Conservation (phyloP, 2,329 filamentous ascomycete genomes). For the Grosmannia huntii region DNA sequence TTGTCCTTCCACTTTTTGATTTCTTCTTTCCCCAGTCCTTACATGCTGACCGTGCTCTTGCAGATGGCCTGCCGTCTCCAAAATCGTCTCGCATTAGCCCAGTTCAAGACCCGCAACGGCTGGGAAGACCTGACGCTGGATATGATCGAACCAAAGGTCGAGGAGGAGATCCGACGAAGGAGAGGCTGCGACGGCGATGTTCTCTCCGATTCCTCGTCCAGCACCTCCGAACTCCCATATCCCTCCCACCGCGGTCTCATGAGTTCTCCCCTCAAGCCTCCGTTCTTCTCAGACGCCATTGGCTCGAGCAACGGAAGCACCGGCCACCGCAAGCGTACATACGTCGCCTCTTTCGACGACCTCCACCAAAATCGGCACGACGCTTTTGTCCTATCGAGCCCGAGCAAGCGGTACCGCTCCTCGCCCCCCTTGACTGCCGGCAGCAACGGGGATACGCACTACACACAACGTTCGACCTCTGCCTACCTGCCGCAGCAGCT, state of each 20-base stretch:
- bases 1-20: background rate
- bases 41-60: background rate
- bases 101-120: slow-evolving; percentile 93
- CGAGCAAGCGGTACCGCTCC: slow-evolving; percentile 58
- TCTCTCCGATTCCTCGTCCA: slow-evolving; percentile 78
- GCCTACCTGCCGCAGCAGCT: slow-evolving; percentile 21
- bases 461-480: slow-evolving; percentile 33
- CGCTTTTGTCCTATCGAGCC: slow-evolving; percentile 32
- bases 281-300: slow-evolving; percentile 75
- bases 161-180: slow-evolving; percentile 65
- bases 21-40: background rate
- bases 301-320: slow-evolving; percentile 56
- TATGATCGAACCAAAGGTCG: slow-evolving; percentile 71
- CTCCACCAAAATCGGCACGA: slow-evolving; percentile 4
- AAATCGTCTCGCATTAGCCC: slow-evolving; percentile 86
- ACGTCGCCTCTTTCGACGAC: slow-evolving; percentile 45
- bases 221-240: slow-evolving; percentile 64
- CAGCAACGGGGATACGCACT: slow-evolving; percentile 49
- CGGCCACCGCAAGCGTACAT: slow-evolving; percentile 52
- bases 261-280: slow-evolving; percentile 73
- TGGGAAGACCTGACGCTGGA: slow-evolving; percentile 85
- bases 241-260: slow-evolving; percentile 51
- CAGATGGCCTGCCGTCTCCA: slow-evolving; percentile 90
- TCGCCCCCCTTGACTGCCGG: slow-evolving; percentile 48
- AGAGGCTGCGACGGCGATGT: slow-evolving; percentile 58